A percentile compares a stretch with the other conserved stretches of the same genome.
Evolutionary conservation across 2,329 filamentous ascomycete genomes (phyloP).

Genomic region (Pseudogymnoascus sp.): DNA sequence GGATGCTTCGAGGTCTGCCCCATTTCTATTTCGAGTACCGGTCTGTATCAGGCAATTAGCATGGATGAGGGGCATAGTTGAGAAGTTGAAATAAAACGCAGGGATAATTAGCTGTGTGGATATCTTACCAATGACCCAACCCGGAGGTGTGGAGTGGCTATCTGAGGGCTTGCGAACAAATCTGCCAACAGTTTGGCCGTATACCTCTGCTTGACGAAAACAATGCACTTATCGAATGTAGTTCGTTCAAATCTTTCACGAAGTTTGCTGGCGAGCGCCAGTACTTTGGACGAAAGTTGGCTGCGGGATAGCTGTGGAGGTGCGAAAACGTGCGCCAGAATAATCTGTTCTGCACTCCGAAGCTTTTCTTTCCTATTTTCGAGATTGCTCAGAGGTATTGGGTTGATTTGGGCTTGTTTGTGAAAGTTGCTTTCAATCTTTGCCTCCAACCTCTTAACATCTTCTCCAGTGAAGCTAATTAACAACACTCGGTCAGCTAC

Average conservation of each 20-base stretch:
- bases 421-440: constrained; percentile 39
- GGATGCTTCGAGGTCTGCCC: constrained; percentile 50
- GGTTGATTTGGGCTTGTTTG: constrained; percentile 17
- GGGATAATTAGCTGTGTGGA: neutral
- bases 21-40: constrained; percentile 44
- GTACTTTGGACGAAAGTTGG: constrained; percentile 64
- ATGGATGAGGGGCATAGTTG: neutral
- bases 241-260: constrained; percentile 51
- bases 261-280: constrained; percentile 53
- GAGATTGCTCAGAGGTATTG: constrained; percentile 31
- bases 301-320: constrained; percentile 25
- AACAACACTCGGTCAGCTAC: constrained; percentile 77
- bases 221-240: constrained; percentile 63
- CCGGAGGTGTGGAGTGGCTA: constrained; percentile 51
- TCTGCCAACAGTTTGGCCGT: constrained; percentile 67
- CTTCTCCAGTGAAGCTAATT: constrained; percentile 56
- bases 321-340: constrained; percentile 44
- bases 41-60: constrained; percentile 16
- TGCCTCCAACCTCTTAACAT: constrained; percentile 52
- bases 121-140: constrained; percentile 53
- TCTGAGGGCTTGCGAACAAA: constrained; percentile 49
- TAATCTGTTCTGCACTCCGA: constrained; percentile 46
- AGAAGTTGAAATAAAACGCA: neutral
- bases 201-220: constrained; percentile 75
- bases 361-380: constrained; percentile 50